Evolutionary conservation across 495 filamentous ascomycete genomes (phyloP).

Genomic region (Penicillium lividum): DNA sequence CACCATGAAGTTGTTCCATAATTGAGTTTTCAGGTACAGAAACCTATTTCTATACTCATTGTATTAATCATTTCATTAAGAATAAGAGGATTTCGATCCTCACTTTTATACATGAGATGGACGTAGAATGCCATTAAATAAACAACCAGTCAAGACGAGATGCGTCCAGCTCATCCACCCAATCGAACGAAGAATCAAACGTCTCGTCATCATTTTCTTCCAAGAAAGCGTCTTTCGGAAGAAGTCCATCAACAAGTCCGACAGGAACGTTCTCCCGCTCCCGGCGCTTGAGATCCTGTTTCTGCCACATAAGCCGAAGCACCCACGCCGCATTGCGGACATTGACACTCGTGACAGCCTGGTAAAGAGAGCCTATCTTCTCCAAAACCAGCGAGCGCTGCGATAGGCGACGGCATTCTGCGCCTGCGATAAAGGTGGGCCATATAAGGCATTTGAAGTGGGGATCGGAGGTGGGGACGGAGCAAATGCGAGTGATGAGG

Average conservation of each 20-base stretch:
- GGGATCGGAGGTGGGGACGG: conserved; percentile 38
- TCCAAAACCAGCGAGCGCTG: conserved; percentile 40
- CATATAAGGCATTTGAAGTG: conserved; percentile 54
- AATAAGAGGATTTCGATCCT: background rate
- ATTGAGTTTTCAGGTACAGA: too few species aligned
- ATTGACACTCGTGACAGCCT: conserved; percentile 45
- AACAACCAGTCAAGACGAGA: conserved; percentile 50
- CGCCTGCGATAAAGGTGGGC: conserved; percentile 51
- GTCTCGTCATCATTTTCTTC: conserved; percentile 19
- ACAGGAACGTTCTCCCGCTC: conserved; percentile 11
- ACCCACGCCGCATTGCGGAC: conserved; percentile 51
- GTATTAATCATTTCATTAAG: background rate
- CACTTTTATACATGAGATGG: background rate
- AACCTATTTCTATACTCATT: conserved; percentile 8
- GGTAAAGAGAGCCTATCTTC: conserved; percentile 39
- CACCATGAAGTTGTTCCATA: too few species aligned
- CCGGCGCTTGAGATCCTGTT: conserved; percentile 36
- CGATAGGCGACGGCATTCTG: conserved; percentile 38
- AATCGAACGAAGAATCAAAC: conserved; percentile 42
- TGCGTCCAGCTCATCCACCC: conserved; percentile 48
- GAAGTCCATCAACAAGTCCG: conserved; percentile 1
- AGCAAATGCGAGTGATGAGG: conserved; percentile 40
- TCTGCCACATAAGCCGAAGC: conserved; percentile 49
- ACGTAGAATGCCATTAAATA: conserved; percentile 30
- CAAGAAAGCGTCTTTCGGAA: background rate